Conservation (phyloP, 306 rosid species). For the Acacia melanoxylon region DNA sequence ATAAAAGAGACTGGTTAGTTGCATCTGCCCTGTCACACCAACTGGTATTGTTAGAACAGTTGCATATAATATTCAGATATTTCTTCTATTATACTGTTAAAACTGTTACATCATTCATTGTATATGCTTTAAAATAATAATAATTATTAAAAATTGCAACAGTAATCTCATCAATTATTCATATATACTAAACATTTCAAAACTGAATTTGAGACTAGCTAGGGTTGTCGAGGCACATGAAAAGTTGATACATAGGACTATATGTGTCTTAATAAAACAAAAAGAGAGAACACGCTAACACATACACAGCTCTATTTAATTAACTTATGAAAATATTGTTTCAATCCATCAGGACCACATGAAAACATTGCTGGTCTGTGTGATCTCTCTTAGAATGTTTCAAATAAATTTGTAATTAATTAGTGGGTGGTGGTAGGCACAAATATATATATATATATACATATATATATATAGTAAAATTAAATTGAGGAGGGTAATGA, state of each 20-base stretch:
- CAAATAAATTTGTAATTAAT: background rate
- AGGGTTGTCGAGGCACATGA: background rate
- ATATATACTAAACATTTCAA: background rate
- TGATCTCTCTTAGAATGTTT: background rate
- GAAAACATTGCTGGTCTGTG: background rate
- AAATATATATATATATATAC: background rate
- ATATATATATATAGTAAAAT: background rate
- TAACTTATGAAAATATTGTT: too few relatives aligned
- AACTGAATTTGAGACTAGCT: background rate
- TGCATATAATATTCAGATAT: background rate
- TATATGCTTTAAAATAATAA: background rate
- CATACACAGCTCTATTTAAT: background rate
- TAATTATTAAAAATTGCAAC: background rate
- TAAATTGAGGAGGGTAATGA: constrained; percentile 38
- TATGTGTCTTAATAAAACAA: background rate
- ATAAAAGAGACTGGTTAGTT: background rate
- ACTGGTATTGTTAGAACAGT: background rate
- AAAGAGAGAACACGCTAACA: background rate
- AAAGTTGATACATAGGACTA: background rate
- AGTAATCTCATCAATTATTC: background rate
- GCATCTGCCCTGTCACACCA: background rate
- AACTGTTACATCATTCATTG: background rate
- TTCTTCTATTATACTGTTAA: background rate
- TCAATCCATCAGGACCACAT: constrained; percentile 14
- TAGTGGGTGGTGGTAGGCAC: constrained; percentile 26